phyloP scores from a whole-genome alignment of 305 asterid genomes.

The Withania somnifera region DNA sequence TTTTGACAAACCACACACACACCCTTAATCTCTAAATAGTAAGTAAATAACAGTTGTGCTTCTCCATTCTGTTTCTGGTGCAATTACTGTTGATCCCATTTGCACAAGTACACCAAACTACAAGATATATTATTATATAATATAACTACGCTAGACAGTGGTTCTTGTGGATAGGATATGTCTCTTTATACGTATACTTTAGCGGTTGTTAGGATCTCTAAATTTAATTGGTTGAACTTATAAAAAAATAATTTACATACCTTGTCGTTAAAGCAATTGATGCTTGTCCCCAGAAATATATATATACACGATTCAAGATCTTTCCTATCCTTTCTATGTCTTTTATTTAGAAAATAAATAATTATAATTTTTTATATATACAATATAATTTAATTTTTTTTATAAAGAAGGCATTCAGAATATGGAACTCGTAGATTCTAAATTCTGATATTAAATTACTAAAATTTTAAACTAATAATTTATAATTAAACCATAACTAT shows the following conservation, averaged over 20 bases:
- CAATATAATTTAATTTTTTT: no score
- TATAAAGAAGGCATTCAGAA: no score
- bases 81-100: neutral
- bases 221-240: neutral
- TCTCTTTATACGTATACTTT: neutral
- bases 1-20: no score
- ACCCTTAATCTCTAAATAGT: neutral
- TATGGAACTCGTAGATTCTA: no score
- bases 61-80: neutral
- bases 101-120: neutral
- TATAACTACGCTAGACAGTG: no score
- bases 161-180: neutral
- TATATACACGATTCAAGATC: neutral
- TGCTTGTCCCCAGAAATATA: neutral
- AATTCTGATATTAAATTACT: no score
- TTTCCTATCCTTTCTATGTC: neutral
- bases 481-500: no score
- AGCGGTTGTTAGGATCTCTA: neutral
- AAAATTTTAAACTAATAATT: no score
- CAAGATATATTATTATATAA: neutral
- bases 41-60: neutral
- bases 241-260: neutral
- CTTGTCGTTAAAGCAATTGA: conserved; percentile 4
- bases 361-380: no score
- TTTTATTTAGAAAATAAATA: no score